Conservation (phyloP, 495 filamentous ascomycete species). For the Hypoxylon rickii region DNA sequence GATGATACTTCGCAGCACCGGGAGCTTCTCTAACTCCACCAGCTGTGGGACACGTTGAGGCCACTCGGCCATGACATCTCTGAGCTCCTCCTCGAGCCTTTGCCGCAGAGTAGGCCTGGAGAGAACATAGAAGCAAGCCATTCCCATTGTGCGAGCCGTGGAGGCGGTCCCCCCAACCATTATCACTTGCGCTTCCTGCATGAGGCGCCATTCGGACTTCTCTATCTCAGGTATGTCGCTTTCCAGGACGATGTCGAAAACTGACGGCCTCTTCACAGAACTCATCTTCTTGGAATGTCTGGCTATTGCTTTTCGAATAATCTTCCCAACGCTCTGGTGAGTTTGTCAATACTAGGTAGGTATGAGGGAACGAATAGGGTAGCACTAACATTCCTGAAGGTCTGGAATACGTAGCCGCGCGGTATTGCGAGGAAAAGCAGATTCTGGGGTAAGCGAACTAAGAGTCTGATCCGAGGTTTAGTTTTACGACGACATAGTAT, state of each 20-base stretch:
- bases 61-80: slow-evolving; percentile 22
- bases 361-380: no score
- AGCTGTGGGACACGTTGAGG: slow-evolving; percentile 30
- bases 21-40: slow-evolving; percentile 51
- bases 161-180: slow-evolving; percentile 44
- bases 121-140: slow-evolving; percentile 48
- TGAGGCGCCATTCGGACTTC: background rate
- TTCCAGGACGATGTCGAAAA: slow-evolving; percentile 24
- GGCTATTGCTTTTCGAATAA: background rate
- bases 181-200: slow-evolving; percentile 41
- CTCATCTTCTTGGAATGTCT: background rate
- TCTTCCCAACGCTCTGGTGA: no score
- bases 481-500: no score
- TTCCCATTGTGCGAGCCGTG: slow-evolving; percentile 34
- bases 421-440: no score
- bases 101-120: slow-evolving; percentile 37
- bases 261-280: background rate
- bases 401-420: no score
- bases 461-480: no score
- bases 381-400: no score
- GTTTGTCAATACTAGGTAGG: no score
- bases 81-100: slow-evolving; percentile 4
- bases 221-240: slow-evolving; percentile 15
- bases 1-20: slow-evolving; percentile 45
- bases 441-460: no score